Conservation (phyloP, 441 rosid genomes). For the Bocquillonia castaneifolia region DNA sequence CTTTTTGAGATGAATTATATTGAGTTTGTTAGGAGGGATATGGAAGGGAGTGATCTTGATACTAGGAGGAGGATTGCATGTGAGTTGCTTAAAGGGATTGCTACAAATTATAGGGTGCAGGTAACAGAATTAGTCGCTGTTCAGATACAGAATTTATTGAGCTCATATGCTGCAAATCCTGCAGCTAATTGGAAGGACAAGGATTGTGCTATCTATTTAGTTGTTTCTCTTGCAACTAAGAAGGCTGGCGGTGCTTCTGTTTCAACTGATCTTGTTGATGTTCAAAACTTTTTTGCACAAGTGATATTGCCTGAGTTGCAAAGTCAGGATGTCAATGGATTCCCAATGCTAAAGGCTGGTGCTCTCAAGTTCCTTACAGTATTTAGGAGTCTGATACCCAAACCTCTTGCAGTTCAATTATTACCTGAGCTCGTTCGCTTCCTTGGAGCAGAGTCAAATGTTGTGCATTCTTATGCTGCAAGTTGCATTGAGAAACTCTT, state of each 20-base stretch:
- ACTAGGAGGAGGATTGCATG: constrained; percentile 97
- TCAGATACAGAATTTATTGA: constrained; percentile 69
- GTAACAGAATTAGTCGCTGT: constrained; percentile 62
- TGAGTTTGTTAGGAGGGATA: constrained; percentile 93
- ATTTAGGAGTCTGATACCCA: constrained; percentile 70
- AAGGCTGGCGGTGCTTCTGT: constrained; percentile 76
- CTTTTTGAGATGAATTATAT: constrained; percentile 91
- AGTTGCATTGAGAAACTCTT: constrained; percentile 86
- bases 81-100: constrained; percentile 89
- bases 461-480: constrained; percentile 95
- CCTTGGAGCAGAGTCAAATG: constrained; percentile 76
- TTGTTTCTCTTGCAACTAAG: constrained; percentile 82
- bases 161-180: constrained; percentile 59
- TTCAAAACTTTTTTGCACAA: constrained; percentile 63
- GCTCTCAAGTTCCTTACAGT: constrained; percentile 76
- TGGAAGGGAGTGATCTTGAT: constrained; percentile 98
- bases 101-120: constrained; percentile 60
- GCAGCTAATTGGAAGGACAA: constrained; percentile 81
- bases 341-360: constrained; percentile 92
- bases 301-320: constrained; percentile 81
- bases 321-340: constrained; percentile 64
- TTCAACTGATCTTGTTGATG: constrained; percentile 82
- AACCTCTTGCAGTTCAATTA: constrained; percentile 54
- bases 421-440: constrained; percentile 66
- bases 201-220: constrained; percentile 91